phyloP scores from a whole-genome alignment of 2,329 filamentous ascomycete genomes.

The Setomelanomma holmii region DNA sequence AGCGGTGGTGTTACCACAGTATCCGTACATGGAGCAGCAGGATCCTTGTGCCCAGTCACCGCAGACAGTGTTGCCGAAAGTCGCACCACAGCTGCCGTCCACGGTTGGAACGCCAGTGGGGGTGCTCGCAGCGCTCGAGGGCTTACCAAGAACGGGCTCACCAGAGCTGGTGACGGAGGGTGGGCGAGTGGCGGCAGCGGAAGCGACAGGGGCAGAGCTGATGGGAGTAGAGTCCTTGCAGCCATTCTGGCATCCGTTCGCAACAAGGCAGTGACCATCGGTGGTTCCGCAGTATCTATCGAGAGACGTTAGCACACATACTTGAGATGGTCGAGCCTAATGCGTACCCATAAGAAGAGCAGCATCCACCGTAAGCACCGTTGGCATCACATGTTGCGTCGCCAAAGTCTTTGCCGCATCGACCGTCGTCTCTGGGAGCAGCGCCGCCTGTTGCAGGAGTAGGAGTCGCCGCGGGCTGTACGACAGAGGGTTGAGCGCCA shows the following conservation, averaged over 20 bases:
- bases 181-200: slow-evolving; percentile 31
- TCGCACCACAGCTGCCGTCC: slow-evolving; percentile 62
- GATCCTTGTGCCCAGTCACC: slow-evolving; percentile 60
- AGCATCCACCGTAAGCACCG: slow-evolving; percentile 51
- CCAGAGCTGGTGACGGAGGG: slow-evolving; percentile 43
- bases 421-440: slow-evolving; percentile 39
- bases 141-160: slow-evolving; percentile 48
- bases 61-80: slow-evolving; percentile 59
- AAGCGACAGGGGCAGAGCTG: slow-evolving; percentile 10
- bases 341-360: slow-evolving; percentile 38
- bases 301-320: slow-evolving; percentile 10
- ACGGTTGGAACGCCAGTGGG: slow-evolving; percentile 49
- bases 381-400: slow-evolving; percentile 50
- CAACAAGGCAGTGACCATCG: slow-evolving; percentile 45
- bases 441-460: slow-evolving; percentile 3
- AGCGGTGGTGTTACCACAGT: slow-evolving; percentile 57
- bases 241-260: slow-evolving; percentile 51
- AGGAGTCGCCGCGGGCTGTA: slow-evolving; percentile 4
- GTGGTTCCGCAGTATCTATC: slow-evolving; percentile 47
- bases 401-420: slow-evolving; percentile 51
- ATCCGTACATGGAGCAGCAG: slow-evolving; percentile 66
- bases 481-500: slow-evolving; percentile 8
- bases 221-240: slow-evolving; percentile 35
- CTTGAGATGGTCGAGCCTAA: not conserved
- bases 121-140: slow-evolving; percentile 19